Conservation (phyloP, 441 rosid species). For the Raphanus hybrid region DNA sequence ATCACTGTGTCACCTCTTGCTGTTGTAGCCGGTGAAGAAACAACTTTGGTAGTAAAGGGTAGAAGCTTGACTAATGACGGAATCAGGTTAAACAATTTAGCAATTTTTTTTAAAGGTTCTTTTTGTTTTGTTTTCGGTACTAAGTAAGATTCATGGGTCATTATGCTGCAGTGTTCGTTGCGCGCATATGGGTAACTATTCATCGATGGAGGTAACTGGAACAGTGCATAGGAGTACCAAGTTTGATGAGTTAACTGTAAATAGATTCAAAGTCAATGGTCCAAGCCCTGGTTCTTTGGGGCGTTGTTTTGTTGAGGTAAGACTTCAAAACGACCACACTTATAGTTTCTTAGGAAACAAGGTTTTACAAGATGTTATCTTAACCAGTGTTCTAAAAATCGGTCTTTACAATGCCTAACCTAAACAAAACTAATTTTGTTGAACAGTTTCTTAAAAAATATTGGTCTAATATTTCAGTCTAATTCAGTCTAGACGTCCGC, state of each 20-base stretch:
- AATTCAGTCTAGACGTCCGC: too few species aligned
- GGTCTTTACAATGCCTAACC: too few species aligned
- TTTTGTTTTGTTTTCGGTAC: too few species aligned
- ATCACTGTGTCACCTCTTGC: slow-evolving; percentile 78
- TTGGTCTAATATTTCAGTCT: too few species aligned
- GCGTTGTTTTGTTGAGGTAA: slow-evolving; percentile 84
- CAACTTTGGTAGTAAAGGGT: slow-evolving; percentile 68
- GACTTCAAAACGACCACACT: slow-evolving; percentile 14
- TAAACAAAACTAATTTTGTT: too few species aligned
- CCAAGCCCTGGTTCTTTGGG: slow-evolving; percentile 48
- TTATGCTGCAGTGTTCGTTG: too few species aligned
- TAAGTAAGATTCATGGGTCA: too few species aligned
- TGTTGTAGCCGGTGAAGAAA: slow-evolving; percentile 70
- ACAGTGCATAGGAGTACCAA: slow-evolving; percentile 33
- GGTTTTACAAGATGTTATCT: too few species aligned
- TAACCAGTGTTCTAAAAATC: too few species aligned
- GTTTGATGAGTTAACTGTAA: slow-evolving; percentile 60
- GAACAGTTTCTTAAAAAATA: too few species aligned
- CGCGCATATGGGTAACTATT: too few species aligned
- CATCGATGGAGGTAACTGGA: slow-evolving; percentile 54
- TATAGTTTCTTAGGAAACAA: background rate
- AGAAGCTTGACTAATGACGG: slow-evolving; percentile 69
- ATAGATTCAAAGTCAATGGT: slow-evolving; percentile 50
- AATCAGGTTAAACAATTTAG: slow-evolving; percentile 52
- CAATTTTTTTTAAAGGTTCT: background rate